These are phyloP conservation scores for Arthrobotrys conoides DNA, from an alignment of 2,329 filamentous ascomycete genomes.

Conservation along the genomic window DNA sequence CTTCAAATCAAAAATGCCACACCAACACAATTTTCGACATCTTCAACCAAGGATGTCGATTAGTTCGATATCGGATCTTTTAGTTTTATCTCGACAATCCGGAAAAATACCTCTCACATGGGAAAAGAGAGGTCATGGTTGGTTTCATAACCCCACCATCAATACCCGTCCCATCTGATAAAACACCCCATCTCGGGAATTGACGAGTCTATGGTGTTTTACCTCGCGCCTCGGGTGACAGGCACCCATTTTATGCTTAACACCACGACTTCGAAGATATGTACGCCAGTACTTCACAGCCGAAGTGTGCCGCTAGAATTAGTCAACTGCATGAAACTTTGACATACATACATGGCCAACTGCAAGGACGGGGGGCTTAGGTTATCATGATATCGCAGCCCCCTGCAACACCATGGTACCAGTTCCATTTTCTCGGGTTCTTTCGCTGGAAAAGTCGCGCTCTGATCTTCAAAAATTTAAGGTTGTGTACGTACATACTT, in stretches of 20 bases:
- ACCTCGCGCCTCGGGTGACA: constrained; percentile 43
- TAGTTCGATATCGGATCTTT: not conserved
- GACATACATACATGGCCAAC: constrained; percentile 16
- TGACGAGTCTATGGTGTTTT: constrained; percentile 1
- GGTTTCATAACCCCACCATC: not conserved
- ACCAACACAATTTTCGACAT: constrained; percentile 11
- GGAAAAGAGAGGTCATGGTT: not conserved
- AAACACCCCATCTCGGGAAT: constrained; percentile 3
- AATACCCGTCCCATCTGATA: constrained; percentile 12
- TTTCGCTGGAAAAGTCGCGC: not conserved
- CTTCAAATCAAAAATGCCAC: constrained; percentile 17
- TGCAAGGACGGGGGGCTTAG: not conserved
- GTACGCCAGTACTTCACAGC: not conserved
- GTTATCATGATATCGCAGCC: constrained; percentile 11
- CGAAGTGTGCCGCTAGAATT: constrained; percentile 30
- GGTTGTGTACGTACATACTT: not conserved
- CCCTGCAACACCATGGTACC: not conserved
- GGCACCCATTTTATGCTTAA: constrained; percentile 31
- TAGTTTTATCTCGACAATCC: not conserved
- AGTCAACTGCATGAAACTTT: constrained; percentile 25
- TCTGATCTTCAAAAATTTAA: constrained; percentile 13
- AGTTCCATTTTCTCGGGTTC: constrained; percentile 17
- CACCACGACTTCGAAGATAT: not conserved
- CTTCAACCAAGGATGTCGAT: not conserved
- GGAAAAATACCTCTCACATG: constrained; percentile 25